Evolutionary conservation across 176 grass and related monocot species (phyloP).

Genomic region (Ampelocalamus luodianensis): DNA sequence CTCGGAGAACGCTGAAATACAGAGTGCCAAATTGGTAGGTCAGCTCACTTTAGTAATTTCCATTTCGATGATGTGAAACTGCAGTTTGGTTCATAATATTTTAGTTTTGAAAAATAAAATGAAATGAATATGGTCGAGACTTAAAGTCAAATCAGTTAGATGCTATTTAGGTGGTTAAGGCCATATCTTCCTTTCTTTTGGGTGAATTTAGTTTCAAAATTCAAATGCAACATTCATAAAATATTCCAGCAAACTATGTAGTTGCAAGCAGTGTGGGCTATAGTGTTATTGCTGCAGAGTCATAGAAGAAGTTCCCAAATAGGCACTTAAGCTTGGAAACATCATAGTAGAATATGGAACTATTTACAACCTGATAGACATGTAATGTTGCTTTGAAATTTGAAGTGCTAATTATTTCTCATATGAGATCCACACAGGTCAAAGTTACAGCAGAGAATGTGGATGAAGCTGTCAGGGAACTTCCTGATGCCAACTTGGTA

Average conservation of each 20-base stretch:
- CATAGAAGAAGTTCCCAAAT: constrained; percentile 29
- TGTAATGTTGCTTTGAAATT: constrained; percentile 22
- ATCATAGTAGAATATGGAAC: neutral
- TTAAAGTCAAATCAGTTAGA: neutral
- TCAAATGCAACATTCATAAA: constrained; percentile 6
- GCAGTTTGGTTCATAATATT: neutral
- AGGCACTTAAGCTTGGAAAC: neutral
- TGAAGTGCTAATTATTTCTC: constrained; percentile 22
- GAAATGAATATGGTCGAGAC: constrained; percentile 2
- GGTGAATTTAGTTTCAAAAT: neutral
- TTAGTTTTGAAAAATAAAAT: neutral
- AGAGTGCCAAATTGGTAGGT: constrained; percentile 90
- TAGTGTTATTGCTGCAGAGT: neutral
- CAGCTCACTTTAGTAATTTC: constrained; percentile 22
- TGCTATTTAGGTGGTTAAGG: neutral
- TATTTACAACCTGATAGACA: constrained; percentile 11
- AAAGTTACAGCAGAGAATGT: constrained; percentile 99
- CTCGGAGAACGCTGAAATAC: constrained; percentile 75
- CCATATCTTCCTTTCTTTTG: neutral
- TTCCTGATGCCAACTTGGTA: constrained; percentile 98
- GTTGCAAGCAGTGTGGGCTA: neutral
- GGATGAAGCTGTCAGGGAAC: constrained; percentile 94
- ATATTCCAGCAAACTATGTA: neutral
- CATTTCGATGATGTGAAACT: constrained; percentile 16
- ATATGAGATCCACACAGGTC: constrained; percentile 60